Evolutionary conservation across 768 basidiomycete genomes (phyloP), one percentile per base, ranked within the genome.

Genomic region (Lentinula boryana): DNA sequence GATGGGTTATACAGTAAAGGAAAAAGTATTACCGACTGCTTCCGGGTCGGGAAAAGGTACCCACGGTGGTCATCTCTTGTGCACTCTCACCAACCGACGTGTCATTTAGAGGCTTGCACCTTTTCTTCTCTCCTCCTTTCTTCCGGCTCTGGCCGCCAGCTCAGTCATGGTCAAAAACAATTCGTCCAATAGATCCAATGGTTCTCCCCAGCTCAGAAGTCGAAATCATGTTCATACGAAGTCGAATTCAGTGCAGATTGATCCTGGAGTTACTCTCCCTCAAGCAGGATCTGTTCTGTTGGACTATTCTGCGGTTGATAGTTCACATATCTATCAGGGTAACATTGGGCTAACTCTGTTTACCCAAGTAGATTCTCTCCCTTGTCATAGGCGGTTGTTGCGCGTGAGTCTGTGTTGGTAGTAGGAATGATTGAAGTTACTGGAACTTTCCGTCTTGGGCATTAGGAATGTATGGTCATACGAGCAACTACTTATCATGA

Each of bases 371-470:
- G 77, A 77, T 84, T 21, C 68, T 90, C 21, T 76, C 79, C 1
- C 77, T 89, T 64, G 85, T 93, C 4, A 81, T 93, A 64, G 91
- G 91, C 23, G 91, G 92, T 18, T 94, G 92, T 67, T 94, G 92
- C 80, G 78, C 86, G 87, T 88, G 72, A 58, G 85, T 80, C n/a
- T 31, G 36, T 55, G 38, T 67, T 36, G 54, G 66, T 65, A 27
- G 27, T 27, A 27, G 10, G 44, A 27, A n/a, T 21, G 36, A 56
- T 38, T 33, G 36, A 18, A 13, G 27, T 31, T 62, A 31, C 10
- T 55, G 32, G 27, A 5, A 16, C 23, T 50, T 8, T 10, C 12
- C n/a, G 23, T 18, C 16, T 56, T 48, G 53, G 40, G 13, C 33
- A 56, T 27, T 63, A 89, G 88, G 27, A 93, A 93, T 70, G 90